These are phyloP conservation scores for Penicillium sp. DNA, from an alignment of 2,329 filamentous ascomycete species.

Conservation along the genomic window DNA sequence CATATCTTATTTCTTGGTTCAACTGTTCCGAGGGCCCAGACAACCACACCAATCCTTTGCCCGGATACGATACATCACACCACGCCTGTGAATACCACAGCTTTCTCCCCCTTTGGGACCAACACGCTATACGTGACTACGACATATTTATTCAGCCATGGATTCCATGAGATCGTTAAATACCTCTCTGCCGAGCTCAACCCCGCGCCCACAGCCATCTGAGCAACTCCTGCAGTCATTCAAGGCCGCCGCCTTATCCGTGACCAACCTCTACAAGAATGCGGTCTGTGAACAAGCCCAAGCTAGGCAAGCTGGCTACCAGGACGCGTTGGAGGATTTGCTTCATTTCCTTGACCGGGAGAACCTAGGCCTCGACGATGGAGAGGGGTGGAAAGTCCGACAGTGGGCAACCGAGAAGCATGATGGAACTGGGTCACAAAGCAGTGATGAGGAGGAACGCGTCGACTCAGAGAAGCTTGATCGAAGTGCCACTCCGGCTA, in stretches of 20 bases:
- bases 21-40: background rate
- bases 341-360: slow-evolving; percentile 81
- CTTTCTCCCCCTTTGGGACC: background rate
- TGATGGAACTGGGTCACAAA: slow-evolving; percentile 41
- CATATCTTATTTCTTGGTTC: slow-evolving; percentile 6
- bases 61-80: slow-evolving; percentile 4
- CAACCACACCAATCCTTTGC: background rate
- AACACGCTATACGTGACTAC: background rate
- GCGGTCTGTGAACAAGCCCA: slow-evolving; percentile 75
- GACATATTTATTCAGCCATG: slow-evolving; percentile 42
- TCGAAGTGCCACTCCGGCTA: slow-evolving; percentile 37
- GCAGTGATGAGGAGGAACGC: slow-evolving; percentile 47
- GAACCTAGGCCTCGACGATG: slow-evolving; percentile 73
- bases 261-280: slow-evolving; percentile 94
- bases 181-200: slow-evolving; percentile 58
- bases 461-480: slow-evolving; percentile 39
- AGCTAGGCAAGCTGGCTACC: slow-evolving; percentile 79
- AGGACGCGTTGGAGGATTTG: slow-evolving; percentile 89
- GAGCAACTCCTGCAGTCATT: slow-evolving; percentile 77
- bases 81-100: background rate
- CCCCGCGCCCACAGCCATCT: slow-evolving; percentile 48
- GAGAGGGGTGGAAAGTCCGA: slow-evolving; percentile 68
- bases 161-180: slow-evolving; percentile 65
- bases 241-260: slow-evolving; percentile 85
- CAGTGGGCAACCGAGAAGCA: slow-evolving; percentile 58